Evolutionary conservation across 2,329 filamentous ascomycete genomes (phyloP).

Genomic region (Tolypocladium guangdongense): DNA sequence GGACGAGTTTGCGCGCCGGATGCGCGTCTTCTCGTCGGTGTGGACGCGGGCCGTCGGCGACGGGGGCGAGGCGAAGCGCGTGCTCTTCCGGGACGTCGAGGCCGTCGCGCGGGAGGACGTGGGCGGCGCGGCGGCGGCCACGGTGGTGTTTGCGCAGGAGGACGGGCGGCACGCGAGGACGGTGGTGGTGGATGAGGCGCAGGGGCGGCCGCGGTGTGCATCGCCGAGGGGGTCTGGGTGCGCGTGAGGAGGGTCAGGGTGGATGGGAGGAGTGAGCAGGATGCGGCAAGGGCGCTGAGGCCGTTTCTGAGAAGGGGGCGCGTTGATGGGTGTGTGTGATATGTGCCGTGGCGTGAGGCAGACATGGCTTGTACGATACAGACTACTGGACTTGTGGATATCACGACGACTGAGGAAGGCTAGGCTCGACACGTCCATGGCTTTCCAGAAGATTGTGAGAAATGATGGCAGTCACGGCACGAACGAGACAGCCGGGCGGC

Average conservation of each 20-base stretch:
- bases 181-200: slow-evolving; percentile 5
- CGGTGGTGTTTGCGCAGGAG: slow-evolving; percentile 10
- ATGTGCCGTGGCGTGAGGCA: too few relatives aligned
- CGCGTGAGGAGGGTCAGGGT: slow-evolving; percentile 20
- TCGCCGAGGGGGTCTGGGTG: slow-evolving; percentile 11
- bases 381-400: too few relatives aligned
- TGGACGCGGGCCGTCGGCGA: slow-evolving; percentile 41
- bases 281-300: slow-evolving; percentile 13
- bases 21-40: slow-evolving; percentile 51
- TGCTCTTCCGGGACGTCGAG: slow-evolving; percentile 27
- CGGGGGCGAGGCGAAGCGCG: slow-evolving; percentile 17
- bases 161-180: slow-evolving; percentile 1
- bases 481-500: too few relatives aligned
- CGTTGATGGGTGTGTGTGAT: too few relatives aligned
- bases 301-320: slow-evolving; percentile 3
- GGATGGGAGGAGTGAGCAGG: slow-evolving; percentile 18
- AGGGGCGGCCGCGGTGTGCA: slow-evolving; percentile 12
- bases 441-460: too few relatives aligned
- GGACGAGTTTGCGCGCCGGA: slow-evolving; percentile 42
- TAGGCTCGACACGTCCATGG: too few relatives aligned
- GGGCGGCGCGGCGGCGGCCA: not conserved
- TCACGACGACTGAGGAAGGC: too few relatives aligned
- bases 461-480: too few relatives aligned
- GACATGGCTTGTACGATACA: too few relatives aligned
- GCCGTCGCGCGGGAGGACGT: slow-evolving; percentile 7